phyloP scores from a whole-genome alignment of 768 basidiomycete genomes.

The Auricularia cornea region DNA sequence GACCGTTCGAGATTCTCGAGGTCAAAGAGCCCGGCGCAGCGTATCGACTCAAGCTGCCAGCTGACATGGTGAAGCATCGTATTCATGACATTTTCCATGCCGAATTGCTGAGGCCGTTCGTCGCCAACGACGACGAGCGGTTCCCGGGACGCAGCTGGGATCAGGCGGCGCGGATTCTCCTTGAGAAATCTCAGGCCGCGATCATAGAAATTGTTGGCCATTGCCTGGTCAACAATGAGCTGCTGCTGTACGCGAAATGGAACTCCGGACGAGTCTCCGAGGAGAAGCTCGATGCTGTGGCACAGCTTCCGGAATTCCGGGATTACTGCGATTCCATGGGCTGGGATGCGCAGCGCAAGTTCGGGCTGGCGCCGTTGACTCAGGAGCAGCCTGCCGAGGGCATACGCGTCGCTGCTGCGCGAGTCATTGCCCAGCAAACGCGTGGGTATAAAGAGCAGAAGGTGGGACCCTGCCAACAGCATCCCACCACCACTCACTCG shows the following conservation, averaged over 20 bases:
- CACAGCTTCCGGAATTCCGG: not conserved
- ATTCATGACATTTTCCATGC: conserved; percentile 29
- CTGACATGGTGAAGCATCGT: conserved; percentile 11
- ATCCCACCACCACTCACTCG: no score
- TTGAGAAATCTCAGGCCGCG: no score
- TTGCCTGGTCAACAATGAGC: no score
- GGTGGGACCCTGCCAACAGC: no score
- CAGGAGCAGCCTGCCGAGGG: no score
- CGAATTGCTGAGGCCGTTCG: conserved; percentile 19
- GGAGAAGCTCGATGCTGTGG: not conserved
- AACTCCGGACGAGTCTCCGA: no score
- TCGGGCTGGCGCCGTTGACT: not conserved
- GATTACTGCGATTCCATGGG: not conserved
- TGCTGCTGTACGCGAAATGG: no score
- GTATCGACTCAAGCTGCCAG: conserved; percentile 19
- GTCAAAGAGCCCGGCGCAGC: conserved; percentile 11
- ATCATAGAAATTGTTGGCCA: no score
- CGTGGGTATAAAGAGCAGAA: no score
- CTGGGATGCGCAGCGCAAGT: not conserved
- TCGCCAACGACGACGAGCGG: conserved; percentile 26
- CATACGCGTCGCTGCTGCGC: no score
- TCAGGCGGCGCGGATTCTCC: no score
- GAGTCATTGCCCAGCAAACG: no score
- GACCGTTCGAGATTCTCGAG: conserved; percentile 26
- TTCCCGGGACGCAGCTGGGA: conserved; percentile 25